phyloP scores from a whole-genome alignment of 345 rosid genomes.

The Hibiscus mutabilis region DNA sequence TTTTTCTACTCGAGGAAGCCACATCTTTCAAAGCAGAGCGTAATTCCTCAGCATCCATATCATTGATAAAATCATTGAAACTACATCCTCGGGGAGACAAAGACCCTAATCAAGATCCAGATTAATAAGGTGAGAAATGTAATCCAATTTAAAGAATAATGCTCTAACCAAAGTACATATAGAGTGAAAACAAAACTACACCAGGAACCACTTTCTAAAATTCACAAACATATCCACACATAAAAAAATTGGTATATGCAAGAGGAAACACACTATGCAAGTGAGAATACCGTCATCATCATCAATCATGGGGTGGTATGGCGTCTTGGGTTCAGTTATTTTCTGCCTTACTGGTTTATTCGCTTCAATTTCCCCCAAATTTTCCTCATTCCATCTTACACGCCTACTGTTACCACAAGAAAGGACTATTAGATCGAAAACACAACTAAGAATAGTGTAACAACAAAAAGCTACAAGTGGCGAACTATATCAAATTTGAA shows the following conservation, averaged over 20 bases:
- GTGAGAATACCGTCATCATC: constrained; percentile 72
- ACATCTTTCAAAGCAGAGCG: constrained; percentile 51
- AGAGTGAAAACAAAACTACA: neutral
- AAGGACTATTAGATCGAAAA: constrained; percentile 12
- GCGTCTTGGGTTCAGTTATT: constrained; percentile 99
- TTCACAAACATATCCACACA: neutral
- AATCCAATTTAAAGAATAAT: neutral
- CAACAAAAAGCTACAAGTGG: neutral
- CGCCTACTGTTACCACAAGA: constrained; percentile 40
- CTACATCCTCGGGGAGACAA: constrained; percentile 49
- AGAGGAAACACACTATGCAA: neutral
- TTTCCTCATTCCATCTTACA: constrained; percentile 89
- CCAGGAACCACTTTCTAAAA: neutral
- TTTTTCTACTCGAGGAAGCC: constrained; percentile 64
- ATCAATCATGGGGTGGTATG: constrained; percentile 87
- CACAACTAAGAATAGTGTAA: neutral
- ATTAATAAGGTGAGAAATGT: constrained; percentile 9
- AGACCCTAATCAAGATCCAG: constrained; percentile 36
- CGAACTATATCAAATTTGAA: neutral
- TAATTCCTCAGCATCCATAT: constrained; percentile 70
- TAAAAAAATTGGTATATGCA: neutral
- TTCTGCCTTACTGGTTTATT: constrained; percentile 96
- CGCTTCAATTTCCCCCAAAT: constrained; percentile 88
- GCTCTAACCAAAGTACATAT: neutral
- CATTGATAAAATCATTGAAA: constrained; percentile 52